These are phyloP conservation scores for Licmophora abbreviata DNA, from an alignment of 108 stramenopile species.

Conservation along the genomic window DNA sequence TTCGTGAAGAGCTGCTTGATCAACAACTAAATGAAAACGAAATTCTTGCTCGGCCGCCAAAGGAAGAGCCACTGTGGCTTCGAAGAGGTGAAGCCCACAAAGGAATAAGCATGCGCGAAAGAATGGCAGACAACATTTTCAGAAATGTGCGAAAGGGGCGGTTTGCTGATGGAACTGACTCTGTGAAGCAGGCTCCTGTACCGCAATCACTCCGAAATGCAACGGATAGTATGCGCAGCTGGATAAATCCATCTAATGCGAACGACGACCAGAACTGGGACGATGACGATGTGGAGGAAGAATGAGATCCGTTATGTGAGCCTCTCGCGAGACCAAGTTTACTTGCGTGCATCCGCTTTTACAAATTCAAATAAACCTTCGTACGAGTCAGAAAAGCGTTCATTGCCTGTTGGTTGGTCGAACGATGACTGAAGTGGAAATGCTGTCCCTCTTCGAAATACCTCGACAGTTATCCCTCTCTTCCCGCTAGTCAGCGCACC, in stretches of 20 bases:
- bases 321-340: no score
- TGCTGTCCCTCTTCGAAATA: background rate
- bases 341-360: background rate
- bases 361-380: background rate
- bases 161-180: slow-evolving; percentile 39
- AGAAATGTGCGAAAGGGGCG: slow-evolving; percentile 25
- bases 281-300: no score
- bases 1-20: background rate
- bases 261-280: no score
- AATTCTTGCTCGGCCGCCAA: slow-evolving; percentile 57
- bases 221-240: slow-evolving; percentile 14
- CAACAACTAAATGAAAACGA: slow-evolving; percentile 47
- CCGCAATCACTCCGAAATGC: slow-evolving; percentile 23
- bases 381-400: background rate
- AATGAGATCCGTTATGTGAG: no score
- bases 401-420: background rate
- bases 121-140: slow-evolving; percentile 16
- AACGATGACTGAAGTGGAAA: background rate
- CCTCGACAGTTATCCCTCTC: background rate
- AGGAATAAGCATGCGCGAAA: slow-evolving; percentile 13
- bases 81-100: slow-evolving; percentile 44
- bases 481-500: background rate
- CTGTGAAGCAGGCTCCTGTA: slow-evolving; percentile 33
- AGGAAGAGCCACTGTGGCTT: slow-evolving; percentile 79
- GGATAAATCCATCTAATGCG: no score